Conservation (phyloP, 345 rosid genomes). For the Aurinia saxatilis region DNA sequence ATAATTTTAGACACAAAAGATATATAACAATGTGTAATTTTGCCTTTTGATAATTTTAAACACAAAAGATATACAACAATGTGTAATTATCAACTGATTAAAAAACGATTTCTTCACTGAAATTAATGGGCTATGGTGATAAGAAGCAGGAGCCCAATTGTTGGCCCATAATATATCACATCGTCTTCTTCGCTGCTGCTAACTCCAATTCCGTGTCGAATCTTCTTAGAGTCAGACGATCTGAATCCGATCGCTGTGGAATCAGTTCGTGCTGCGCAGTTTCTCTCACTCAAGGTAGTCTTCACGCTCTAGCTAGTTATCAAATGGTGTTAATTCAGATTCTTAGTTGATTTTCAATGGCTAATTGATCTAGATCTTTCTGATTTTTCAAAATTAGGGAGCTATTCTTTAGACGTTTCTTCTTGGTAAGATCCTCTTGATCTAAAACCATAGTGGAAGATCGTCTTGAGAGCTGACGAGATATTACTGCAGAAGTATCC, state of each 20-base stretch:
- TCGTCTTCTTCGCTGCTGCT: constrained; percentile 9
- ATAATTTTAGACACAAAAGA: too few relatives aligned
- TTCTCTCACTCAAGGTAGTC: constrained; percentile 19
- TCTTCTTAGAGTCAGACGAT: constrained; percentile 23
- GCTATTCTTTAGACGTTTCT: neutral
- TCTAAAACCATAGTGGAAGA: constrained; percentile 1
- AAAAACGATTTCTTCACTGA: too few relatives aligned
- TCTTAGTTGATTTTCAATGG: neutral
- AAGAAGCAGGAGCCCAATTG: neutral
- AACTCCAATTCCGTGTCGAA: constrained; percentile 14
- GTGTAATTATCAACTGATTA: too few relatives aligned
- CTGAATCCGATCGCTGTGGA: constrained; percentile 20
- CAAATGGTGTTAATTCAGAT: neutral
- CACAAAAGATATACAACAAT: too few relatives aligned
- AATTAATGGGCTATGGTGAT: too few relatives aligned
- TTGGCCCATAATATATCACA: neutral
- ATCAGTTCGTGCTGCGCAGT: constrained; percentile 23
- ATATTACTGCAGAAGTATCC: neutral
- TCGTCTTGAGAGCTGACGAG: neutral
- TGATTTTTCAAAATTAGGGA: neutral
- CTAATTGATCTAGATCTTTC: constrained; percentile 25
- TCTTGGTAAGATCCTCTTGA: constrained; percentile 12
- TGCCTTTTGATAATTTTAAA: too few relatives aligned
- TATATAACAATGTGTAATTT: too few relatives aligned
- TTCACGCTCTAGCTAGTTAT: neutral